Evolutionary conservation across 306 rosid species (phyloP).

Genomic region (Cucurbita ficifolia): DNA sequence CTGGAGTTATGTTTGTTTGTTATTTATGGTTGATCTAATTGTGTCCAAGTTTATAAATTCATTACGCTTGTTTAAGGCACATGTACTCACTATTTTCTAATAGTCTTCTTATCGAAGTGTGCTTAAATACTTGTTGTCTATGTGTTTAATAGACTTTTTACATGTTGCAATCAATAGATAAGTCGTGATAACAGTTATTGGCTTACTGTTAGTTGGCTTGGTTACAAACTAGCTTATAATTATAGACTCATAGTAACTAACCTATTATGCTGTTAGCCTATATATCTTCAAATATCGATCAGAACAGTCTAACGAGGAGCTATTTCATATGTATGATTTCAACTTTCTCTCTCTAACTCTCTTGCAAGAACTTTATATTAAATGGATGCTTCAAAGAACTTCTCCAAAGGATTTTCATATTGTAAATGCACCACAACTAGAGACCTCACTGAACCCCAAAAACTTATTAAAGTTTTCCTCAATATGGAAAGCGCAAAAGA

Average conservation of each 20-base stretch:
- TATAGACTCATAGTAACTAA: neutral
- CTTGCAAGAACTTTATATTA: too few species aligned
- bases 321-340: too few species aligned
- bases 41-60: neutral
- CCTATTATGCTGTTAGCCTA: neutral
- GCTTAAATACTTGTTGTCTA: neutral
- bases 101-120: neutral
- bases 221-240: neutral
- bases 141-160: neutral
- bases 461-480: neutral
- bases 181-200: neutral
- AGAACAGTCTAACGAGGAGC: neutral
- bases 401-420: too few species aligned
- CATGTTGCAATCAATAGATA: neutral
- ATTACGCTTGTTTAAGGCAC: neutral
- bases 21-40: neutral
- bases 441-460: neutral
- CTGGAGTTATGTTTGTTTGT: neutral
- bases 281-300: neutral
- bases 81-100: neutral
- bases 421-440: too few species aligned
- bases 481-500: neutral
- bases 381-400: too few species aligned
- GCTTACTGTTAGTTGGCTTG: neutral
- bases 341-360: too few species aligned